Evolutionary conservation across 2,329 filamentous ascomycete genomes (phyloP).

Genomic region (Coleophoma eucalyptorum): DNA sequence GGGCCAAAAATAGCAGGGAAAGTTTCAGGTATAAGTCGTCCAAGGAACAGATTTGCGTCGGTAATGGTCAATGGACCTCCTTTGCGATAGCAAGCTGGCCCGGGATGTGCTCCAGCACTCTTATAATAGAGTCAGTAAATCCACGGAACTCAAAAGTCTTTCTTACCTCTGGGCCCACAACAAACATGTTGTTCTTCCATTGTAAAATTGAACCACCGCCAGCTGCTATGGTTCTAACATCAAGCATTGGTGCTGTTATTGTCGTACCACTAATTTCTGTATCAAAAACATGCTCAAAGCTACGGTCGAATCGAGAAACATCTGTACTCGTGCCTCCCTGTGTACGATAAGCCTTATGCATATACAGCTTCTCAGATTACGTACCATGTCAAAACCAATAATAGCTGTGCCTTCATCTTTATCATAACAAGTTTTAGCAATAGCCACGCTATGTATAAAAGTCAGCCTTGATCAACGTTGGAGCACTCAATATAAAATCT

Average conservation of each 20-base stretch:
- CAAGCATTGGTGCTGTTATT: conserved; percentile 72
- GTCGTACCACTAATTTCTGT: conserved; percentile 73
- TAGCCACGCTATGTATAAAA: conserved; percentile 42
- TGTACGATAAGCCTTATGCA: neutral
- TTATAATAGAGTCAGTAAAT: neutral
- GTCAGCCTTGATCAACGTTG: too few relatives aligned
- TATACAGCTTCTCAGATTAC: neutral
- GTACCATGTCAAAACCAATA: conserved; percentile 65
- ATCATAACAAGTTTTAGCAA: conserved; percentile 63
- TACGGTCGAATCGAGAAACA: conserved; percentile 61
- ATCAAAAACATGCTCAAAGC: conserved; percentile 69
- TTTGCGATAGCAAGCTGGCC: conserved; percentile 55
- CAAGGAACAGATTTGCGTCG: conserved; percentile 81
- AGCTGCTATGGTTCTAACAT: conserved; percentile 61
- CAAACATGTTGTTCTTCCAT: conserved; percentile 65
- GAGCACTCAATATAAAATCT: too few relatives aligned
- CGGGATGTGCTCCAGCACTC: conserved; percentile 68
- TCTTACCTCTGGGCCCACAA: conserved; percentile 57
- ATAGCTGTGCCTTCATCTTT: conserved; percentile 58
- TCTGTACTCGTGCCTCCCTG: conserved; percentile 57
- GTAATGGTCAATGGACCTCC: conserved; percentile 74
- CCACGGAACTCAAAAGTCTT: neutral
- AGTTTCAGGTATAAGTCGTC: conserved; percentile 77
- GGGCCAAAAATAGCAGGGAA: conserved; percentile 91
- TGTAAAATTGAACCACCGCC: conserved; percentile 47